phyloP scores from a whole-genome alignment of 306 rosid species.

The Boehmeria nivea region DNA sequence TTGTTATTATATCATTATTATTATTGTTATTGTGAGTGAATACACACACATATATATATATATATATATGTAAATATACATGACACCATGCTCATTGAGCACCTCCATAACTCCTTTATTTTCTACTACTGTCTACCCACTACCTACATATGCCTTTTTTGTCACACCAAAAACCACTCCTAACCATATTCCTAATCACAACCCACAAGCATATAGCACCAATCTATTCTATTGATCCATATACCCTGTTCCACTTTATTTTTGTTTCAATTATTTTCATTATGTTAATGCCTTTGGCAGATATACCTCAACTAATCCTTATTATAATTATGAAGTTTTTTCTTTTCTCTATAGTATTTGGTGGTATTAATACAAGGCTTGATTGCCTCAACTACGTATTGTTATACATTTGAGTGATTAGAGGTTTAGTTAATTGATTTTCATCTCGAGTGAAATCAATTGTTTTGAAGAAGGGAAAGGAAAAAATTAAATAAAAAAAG shows the following conservation, averaged over 20 bases:
- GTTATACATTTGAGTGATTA: no score
- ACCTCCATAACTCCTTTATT: conserved; percentile 31
- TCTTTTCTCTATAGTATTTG: conserved; percentile 1
- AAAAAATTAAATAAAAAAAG: no score
- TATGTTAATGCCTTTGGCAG: background rate
- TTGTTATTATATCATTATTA: conserved; percentile 3
- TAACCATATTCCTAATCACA: conserved; percentile 32
- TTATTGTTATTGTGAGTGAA: background rate
- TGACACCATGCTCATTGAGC: conserved; percentile 5
- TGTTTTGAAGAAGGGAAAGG: background rate
- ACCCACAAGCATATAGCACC: conserved; percentile 16
- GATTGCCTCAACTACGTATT: no score
- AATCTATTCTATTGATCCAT: background rate
- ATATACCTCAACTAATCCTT: background rate
- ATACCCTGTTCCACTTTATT: background rate
- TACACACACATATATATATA: background rate
- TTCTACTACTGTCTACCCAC: conserved; percentile 38
- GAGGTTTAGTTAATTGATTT: no score
- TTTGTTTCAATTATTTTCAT: no score
- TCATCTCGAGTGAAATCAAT: no score
- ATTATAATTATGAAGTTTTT: background rate
- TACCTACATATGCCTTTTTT: conserved; percentile 26
- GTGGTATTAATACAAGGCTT: no score
- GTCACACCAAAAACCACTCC: conserved; percentile 26
- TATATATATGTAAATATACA: background rate